Evolutionary conservation across 2,329 filamentous ascomycete species (phyloP).

Genomic region (Penicillium verrucosum): DNA sequence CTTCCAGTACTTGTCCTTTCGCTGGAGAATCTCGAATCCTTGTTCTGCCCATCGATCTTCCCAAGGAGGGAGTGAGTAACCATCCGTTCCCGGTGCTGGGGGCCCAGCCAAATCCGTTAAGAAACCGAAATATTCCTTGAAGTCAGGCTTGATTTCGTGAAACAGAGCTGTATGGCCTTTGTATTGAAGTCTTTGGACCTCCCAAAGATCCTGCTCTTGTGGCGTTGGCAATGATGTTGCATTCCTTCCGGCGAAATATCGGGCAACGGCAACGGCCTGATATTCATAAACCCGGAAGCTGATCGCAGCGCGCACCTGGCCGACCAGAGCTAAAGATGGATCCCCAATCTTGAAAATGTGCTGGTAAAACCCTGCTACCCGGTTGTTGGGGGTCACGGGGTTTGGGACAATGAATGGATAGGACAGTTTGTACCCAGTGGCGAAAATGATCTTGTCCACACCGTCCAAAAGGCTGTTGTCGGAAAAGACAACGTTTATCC

Average conservation of each 20-base stretch:
- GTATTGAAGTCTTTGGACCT: constrained; percentile 20
- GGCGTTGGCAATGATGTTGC: constrained; percentile 17
- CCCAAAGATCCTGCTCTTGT: constrained; percentile 28
- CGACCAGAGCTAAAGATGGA: constrained; percentile 30
- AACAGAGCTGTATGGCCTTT: constrained; percentile 22
- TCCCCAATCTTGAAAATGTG: constrained; percentile 32
- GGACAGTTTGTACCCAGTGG: constrained; percentile 29
- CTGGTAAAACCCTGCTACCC: constrained; percentile 28
- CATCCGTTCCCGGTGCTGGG: constrained; percentile 35
- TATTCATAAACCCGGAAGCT: constrained; percentile 33
- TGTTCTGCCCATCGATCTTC: constrained; percentile 35
- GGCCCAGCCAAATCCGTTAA: constrained; percentile 40
- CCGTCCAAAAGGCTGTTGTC: constrained; percentile 16
- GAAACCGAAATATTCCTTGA: constrained; percentile 41
- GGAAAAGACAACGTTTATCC: constrained; percentile 19
- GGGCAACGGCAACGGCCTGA: constrained; percentile 31
- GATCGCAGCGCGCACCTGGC: constrained; percentile 27
- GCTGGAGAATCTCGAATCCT: constrained; percentile 18
- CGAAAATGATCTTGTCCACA: constrained; percentile 33
- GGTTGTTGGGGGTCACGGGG: constrained; percentile 24
- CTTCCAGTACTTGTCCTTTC: constrained; percentile 22
- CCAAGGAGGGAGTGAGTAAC: constrained; percentile 38
- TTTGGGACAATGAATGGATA: constrained; percentile 30
- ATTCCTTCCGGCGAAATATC: constrained; percentile 27
- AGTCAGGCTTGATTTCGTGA: constrained; percentile 32